phyloP scores from a whole-genome alignment of 2,329 filamentous ascomycete species.

The Hymenoscyphus infarciens region DNA sequence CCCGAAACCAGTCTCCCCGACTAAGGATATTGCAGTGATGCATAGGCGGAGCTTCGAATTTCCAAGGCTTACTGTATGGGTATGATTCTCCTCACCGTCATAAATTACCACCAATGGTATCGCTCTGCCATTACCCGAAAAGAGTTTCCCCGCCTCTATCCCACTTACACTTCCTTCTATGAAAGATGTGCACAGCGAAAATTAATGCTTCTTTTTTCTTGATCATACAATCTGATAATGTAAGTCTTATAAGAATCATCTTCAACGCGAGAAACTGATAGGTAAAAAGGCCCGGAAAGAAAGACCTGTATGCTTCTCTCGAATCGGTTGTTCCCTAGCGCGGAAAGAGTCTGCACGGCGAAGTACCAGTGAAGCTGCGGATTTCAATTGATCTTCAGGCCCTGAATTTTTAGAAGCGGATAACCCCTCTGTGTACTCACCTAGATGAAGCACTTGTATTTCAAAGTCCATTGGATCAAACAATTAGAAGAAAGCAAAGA shows the following conservation, averaged over 20 bases:
- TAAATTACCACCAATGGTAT: conserved; percentile 1
- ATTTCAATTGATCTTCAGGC: too few relatives aligned
- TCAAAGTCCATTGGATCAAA: too few relatives aligned
- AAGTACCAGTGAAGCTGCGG: background rate
- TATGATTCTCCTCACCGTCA: background rate
- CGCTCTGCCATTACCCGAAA: background rate
- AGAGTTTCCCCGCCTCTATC: background rate
- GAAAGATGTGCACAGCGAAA: background rate
- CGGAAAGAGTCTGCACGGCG: background rate
- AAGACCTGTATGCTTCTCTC: background rate
- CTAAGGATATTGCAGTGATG: background rate
- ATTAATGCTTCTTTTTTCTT: background rate
- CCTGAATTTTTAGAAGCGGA: too few relatives aligned
- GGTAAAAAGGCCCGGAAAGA: background rate
- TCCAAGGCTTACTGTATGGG: background rate
- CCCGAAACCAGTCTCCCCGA: background rate
- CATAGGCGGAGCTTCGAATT: background rate
- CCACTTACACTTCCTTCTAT: too few relatives aligned
- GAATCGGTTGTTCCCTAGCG: background rate
- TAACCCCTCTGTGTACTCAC: too few relatives aligned
- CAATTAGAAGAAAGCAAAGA: too few relatives aligned
- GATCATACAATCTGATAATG: background rate
- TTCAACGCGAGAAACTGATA: background rate
- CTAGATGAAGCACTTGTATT: too few relatives aligned
- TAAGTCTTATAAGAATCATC: background rate